These are phyloP conservation scores for Fraxinus greggii DNA, from an alignment of 305 asterid species.

Conservation along the genomic window DNA sequence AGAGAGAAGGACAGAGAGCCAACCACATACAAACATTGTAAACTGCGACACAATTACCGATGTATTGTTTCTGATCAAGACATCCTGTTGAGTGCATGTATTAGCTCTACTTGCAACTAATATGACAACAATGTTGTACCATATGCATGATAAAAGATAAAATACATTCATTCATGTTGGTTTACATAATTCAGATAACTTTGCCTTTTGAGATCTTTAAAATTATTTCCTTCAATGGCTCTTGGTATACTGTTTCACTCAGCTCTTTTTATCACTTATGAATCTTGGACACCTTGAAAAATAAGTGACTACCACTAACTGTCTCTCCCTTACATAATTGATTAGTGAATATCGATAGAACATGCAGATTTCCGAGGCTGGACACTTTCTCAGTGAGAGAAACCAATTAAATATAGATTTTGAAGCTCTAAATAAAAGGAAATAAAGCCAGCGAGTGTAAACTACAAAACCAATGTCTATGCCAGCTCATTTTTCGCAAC, in stretches of 20 bases:
- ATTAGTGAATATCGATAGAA: neutral
- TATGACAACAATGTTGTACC: neutral
- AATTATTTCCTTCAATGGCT: neutral
- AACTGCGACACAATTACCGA: neutral
- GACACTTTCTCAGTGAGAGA: neutral
- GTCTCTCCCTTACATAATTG: neutral
- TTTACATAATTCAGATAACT: neutral
- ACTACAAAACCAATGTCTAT: neutral
- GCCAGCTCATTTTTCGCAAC: neutral
- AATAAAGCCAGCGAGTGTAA: neutral
- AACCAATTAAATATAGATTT: neutral
- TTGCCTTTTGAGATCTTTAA: slow-evolving; percentile 7
- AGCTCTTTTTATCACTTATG: neutral
- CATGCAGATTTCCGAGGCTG: neutral
- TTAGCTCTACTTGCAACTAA: neutral
- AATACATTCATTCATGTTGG: neutral
- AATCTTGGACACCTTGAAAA: neutral
- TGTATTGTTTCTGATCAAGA: neutral
- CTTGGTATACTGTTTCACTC: neutral
- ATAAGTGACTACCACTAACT: neutral
- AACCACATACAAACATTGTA: neutral
- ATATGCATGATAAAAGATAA: neutral
- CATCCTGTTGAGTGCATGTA: neutral
- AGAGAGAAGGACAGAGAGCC: neutral
- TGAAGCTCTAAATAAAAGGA: neutral